Base-by-base conservation (phyloP, 2,329 filamentous ascomycete genomes). In the Ophioceras dolichostomum region DNA sequence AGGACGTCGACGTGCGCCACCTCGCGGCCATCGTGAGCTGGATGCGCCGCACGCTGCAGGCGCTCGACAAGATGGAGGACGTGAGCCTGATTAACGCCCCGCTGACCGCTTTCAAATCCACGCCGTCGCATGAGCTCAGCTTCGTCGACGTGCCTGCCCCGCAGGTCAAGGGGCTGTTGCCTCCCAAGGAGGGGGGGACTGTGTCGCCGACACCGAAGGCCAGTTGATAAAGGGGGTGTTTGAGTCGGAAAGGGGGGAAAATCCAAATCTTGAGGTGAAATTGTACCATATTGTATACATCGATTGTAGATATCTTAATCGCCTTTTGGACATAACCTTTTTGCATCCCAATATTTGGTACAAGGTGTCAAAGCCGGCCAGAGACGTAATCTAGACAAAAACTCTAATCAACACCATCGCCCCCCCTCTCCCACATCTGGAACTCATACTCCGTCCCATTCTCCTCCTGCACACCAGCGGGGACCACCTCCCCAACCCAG, bases 401-500 rank as follows among this genome's bases (percentile, higher is more conserved):
- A 20, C 17, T 35, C 32, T 35, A 44, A 44, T 51, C 48, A 39
- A 52, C n/a, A n/a, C n/a, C n/a, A n/a, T n/a, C n/a, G n/a, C 54
- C 29, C 43, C 53, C 51, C 62, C 64, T 73, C 62, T 80, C 76
- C 76, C 77, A 86, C 72, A 86, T 73, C 56, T 83, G 72, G 59
- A 83, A 85, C 55, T 79, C 70, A 56, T 84, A 87, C 51, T 59
- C 56, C 5, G 73, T 74, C 6, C 68, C 76, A 13, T 68, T 70
- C 58, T 89, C 83, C 47, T 70, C 68, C 47, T 78, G 66, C 24
- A 66, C 53, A 1, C 66, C 73, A 30, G 64, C 69, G 0, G 66
- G 60, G 9, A 78, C 65, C 19, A 66, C 62, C 57, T 87, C 79
- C 0, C 81, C 83, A 2, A 75, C 72, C 68, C 78, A 88, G 7